Evolutionary conservation across 2,329 filamentous ascomycete species (phyloP), one percentile per base, ranked within the genome.

Genomic region (Stemphylium beticola): DNA sequence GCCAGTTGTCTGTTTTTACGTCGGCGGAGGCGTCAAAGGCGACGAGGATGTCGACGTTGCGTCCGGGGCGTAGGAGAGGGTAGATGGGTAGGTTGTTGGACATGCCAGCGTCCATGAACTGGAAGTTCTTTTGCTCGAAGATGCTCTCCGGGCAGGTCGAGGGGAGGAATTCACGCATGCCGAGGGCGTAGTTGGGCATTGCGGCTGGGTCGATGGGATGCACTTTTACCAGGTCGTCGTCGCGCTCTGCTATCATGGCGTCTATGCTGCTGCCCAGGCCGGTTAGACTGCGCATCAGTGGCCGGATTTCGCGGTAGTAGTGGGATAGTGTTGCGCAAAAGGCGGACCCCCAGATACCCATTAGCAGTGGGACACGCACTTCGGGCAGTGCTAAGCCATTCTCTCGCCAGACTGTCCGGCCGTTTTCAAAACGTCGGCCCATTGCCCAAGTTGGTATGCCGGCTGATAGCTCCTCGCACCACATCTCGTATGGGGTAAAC

Each of bases 11-110:
- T 5, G 90, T 91, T 71, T 89, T 91, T 55, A 96, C 91, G 65
- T 99, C 95, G 17, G 93, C 93, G 1, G 91, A 96, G 3, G 92
- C 92, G 73, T 99, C 95, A 73, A 99, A 99, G 3, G 93, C 91
- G 40, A 99, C 85, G 40, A 98, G 80, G 38, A 99, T 83, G 66
- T 99, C 95, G 5, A 99, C 88, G 52, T 96, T 85, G 32, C 95
- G 85, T 2, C 93, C 93, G 0, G 92, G 92, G 10, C 95, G 87
- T 15, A 99, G 86, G 3, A 98, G 83, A 0, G 95, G 95, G 72
- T 99, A 99, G 37, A 98, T 93, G 1, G 95, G 95, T 8, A 99
- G 81, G 69, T 99, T 99, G 73, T 99, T 98, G 61, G 91, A 96
- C 95, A 99, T 99, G 45, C 95, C 95, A 1, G 95, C 93, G 74